Conservation (phyloP, 1,284 basidiomycete species). For the Naganishia sp. region DNA sequence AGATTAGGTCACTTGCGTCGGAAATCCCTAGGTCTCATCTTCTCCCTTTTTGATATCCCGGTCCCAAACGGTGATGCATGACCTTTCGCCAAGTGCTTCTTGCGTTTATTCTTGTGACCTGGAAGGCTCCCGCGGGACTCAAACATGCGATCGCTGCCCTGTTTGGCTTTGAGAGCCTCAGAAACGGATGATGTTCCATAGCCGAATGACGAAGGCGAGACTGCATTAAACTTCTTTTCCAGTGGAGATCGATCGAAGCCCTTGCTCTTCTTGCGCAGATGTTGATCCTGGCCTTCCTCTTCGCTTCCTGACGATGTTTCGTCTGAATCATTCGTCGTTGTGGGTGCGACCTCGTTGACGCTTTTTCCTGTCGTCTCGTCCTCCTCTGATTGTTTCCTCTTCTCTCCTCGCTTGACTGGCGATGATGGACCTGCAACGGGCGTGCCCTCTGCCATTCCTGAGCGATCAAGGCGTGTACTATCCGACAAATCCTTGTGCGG, state of each 20-base stretch:
- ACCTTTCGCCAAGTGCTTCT: constrained; percentile 11
- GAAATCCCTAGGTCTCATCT: constrained; percentile 10
- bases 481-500: constrained; percentile 9
- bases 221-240: not conserved
- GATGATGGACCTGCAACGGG: constrained; percentile 2
- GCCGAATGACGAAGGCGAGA: constrained; percentile 11
- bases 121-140: constrained; percentile 2
- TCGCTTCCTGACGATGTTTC: not conserved
- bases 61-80: constrained; percentile 11
- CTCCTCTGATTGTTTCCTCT: constrained; percentile 17
- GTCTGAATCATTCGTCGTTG: not conserved
- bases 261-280: constrained; percentile 14
- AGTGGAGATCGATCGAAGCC: not conserved
- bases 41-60: not conserved
- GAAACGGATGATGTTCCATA: constrained; percentile 11
- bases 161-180: constrained; percentile 3
- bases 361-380: not conserved
- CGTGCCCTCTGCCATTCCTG: not conserved
- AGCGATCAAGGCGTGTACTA: not conserved
- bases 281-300: not conserved
- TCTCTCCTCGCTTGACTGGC: constrained; percentile 12
- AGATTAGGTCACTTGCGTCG: not conserved
- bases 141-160: constrained; percentile 15
- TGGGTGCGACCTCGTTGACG: not conserved
- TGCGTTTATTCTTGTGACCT: constrained; percentile 8